Base-by-base conservation (phyloP, 2,329 filamentous ascomycete genomes). In the Myriosclerotinia duriaeana region DNA sequence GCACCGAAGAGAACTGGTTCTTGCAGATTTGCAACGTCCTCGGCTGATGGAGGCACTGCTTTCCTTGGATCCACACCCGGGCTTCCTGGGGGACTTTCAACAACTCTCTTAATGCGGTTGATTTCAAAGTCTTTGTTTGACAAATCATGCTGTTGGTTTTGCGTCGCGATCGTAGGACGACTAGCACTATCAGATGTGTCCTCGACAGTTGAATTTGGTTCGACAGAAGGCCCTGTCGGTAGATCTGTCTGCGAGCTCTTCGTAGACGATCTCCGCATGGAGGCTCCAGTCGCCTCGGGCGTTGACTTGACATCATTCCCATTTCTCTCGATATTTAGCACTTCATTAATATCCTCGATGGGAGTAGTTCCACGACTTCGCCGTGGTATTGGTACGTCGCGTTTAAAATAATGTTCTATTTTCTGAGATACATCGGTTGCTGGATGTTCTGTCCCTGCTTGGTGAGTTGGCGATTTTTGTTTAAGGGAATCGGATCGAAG, bases 401-500 rank as follows among this genome's bases (percentile, higher is more conserved):
- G 69, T 44, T 71, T 70, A 53, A 67, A 46, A 6, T 40, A 42
- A 48, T 73, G 73, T 53, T 64, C 65, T 36, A 65, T 66, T 65
- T 73, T 73, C 34, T 69, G 67, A 26, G 69, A 64, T 42, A 70
- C 61, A 60, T 71, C 70, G 42, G 60, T 53, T 52, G 34, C 53
- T 55, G 59, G 66, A 53, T 46, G 46, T 65, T 76, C 71, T 58
- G 71, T 68, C 56, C 70, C 69, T 53, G 60, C 67, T 66, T 72
- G 69, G 17, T 68, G 72, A 44, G 58, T 72, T 38, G 68, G 76
- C 72, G 71, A 75, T 75, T 78, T 77, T 65, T 78, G 78, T 69
- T 79, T 80, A 42, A 81, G 71, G 20, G 75, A 75, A 67, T 83
- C 80, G 46, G 82, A 79, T 66, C 80, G 78, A 60, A 80, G 76